Evolutionary conservation across 805 yeast genomes (phyloP).

Genomic region (Hanseniaspora opuntiae): DNA sequence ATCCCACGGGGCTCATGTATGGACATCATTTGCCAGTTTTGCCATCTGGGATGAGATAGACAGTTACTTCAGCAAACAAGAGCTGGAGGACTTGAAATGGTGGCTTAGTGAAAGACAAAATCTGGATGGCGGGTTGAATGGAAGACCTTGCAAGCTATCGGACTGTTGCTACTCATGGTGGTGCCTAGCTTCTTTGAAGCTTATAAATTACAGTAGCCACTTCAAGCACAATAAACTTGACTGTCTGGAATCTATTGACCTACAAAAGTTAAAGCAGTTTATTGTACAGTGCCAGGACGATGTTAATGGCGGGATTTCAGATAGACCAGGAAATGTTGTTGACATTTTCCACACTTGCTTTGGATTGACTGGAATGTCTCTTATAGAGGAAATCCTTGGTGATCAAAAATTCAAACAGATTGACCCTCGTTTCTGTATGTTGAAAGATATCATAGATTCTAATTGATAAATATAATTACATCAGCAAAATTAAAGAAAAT

Average conservation of each 20-base stretch:
- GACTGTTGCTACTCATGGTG: slow-evolving; percentile 99
- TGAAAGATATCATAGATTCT: slow-evolving; percentile 29
- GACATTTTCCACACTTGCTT: slow-evolving; percentile 90
- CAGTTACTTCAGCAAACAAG: slow-evolving; percentile 25
- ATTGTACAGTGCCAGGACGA: slow-evolving; percentile 67
- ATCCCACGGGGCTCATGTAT: slow-evolving; percentile 84
- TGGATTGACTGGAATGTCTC: slow-evolving; percentile 75
- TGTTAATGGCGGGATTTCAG: slow-evolving; percentile 79
- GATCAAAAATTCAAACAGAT: slow-evolving; percentile 45
- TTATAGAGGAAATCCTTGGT: slow-evolving; percentile 60
- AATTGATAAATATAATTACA: slow-evolving; percentile 18
- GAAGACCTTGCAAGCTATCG: slow-evolving; percentile 88
- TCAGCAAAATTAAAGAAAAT: not conserved
- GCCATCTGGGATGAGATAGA: slow-evolving; percentile 54
- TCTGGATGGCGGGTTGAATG: slow-evolving; percentile 78
- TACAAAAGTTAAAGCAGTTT: slow-evolving; percentile 44
- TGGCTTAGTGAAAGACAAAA: slow-evolving; percentile 92
- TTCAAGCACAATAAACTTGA: slow-evolving; percentile 21
- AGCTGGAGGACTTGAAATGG: slow-evolving; percentile 43
- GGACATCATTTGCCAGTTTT: slow-evolving; percentile 71
- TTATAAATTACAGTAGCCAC: slow-evolving; percentile 17
- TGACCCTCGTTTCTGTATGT: slow-evolving; percentile 83
- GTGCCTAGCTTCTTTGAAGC: slow-evolving; percentile 65
- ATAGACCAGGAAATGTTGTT: slow-evolving; percentile 76
- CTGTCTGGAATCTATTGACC: slow-evolving; percentile 51